Base-by-base conservation (phyloP, 2,329 filamentous ascomycete genomes). In the Lasiodiplodia theobromae region DNA sequence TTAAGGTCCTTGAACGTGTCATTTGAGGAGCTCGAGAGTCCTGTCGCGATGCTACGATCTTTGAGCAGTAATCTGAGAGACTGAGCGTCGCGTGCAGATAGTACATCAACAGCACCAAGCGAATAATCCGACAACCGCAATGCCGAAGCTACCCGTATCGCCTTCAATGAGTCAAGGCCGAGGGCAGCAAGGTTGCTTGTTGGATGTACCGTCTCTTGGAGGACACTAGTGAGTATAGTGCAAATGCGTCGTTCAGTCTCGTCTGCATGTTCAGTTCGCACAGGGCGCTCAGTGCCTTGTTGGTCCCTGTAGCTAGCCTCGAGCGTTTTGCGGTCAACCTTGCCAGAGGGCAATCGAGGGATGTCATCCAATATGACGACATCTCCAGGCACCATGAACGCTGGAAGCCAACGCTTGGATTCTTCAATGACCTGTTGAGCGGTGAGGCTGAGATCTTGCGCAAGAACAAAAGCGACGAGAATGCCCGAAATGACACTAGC, bases 381-480 rank as follows among this genome's bases (percentile, higher is more conserved):
- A 70, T 96, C 91, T 4, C 87, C 86, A 0, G 94, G 94, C 1
- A 96, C 81, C 94, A 97, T 97, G 75, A 90, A 96, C 4, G 85
- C 83, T 0, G 94, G 93, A 1, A 97, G 84, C 92, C 93, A 97
- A 63, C 85, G 84, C 63, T 84, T 85, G 78, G 93, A 97, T 4
- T 83, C 86, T 18, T 83, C 75, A 38, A 87, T 74, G 12, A 97
- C 81, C 14, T 78, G 71, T 34, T 77, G 77, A 40, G 76, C 78
- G 21, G 79, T 81, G 69, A 82, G 73, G 6, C 77, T 74, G 6
- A 73, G 71, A 3, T 78, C 73, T 44, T 87, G 85, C 1, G 86
- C 81, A 5, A 89, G 86, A 71, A 91, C 92, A 75, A 95, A 97
- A 0, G 89, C 87, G 14, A 97, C 86, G n/a, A 97, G 80, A 3